Base-by-base conservation (phyloP, 805 yeast genomes). In the Kuraishia cidri region DNA sequence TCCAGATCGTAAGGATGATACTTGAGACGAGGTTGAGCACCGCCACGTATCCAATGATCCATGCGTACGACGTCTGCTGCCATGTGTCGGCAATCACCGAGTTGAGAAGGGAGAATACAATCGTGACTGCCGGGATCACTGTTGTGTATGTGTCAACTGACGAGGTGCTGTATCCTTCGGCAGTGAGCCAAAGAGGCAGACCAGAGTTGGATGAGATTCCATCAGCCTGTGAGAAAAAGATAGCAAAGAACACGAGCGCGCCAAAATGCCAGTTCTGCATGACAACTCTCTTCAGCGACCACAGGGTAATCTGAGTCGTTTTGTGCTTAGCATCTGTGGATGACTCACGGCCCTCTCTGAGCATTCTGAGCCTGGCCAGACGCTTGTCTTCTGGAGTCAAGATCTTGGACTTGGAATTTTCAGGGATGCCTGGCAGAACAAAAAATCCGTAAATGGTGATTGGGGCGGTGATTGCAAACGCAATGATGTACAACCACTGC, bases 391-490 rank as follows among this genome's bases (percentile, higher is more conserved):
- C 72, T 35, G 69, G 74, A 1, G 69, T 60, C 24, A 75, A 46
- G 44, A 62, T 68, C 20, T 63, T 52, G 4, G 72, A 66, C 36
- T 68, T 62, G 44, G 76, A 66, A 12, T 65, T 60, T 31, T 64
- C 54, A 4, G 86, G 85, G 13, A 81, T 78, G 31, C 85, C 86
- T 7, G 86, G 86, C 38, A 76, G 55, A 44, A 41, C 27, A 13
- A 39, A 15, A n/a, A 50, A 46, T 4, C 52, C 56, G 9, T 47
- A 29, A 6, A 56, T 5, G 1, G 51, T 52, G 29, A 45, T 37
- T 3, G 58, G 66, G 13, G 77, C 44, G 6, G 69, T 56, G 15
- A 62, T 44, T 9, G 54, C 38, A 4, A 70, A 74, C 43, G 73
- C 79, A 28, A 74, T 57, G 35, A 74, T 58, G 47, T 60, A 74